A percentile compares a stretch with the other conserved stretches of the same genome.
Evolutionary conservation across 495 filamentous ascomycete genomes (phyloP).

Genomic region (Penicillium ucsense): DNA sequence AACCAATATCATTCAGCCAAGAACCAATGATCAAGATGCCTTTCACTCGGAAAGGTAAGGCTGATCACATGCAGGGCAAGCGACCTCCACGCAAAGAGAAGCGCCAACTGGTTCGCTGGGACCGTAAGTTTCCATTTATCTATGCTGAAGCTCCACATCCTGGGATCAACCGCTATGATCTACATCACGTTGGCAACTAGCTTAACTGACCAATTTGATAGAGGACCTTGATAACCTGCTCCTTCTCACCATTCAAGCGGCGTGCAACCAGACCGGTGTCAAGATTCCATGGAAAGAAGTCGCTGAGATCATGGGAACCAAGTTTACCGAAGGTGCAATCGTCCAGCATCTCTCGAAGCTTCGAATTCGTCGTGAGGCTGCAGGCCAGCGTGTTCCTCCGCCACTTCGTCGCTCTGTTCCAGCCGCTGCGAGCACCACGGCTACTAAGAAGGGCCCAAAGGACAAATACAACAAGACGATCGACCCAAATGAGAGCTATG

Average conservation of each 20-base stretch:
- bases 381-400: slow-evolving; percentile 28
- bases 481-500: too few species aligned
- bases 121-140: slow-evolving; percentile 20
- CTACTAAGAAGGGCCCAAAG: background rate
- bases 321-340: slow-evolving; percentile 34
- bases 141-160: background rate
- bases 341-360: slow-evolving; percentile 41
- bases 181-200: too few species aligned
- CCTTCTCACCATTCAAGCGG: slow-evolving; percentile 32
- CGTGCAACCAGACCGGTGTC: slow-evolving; percentile 24
- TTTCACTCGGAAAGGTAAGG: background rate
- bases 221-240: slow-evolving; percentile 34
- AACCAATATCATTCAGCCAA: background rate
- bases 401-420: slow-evolving; percentile 15
- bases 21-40: background rate
- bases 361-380: slow-evolving; percentile 20
- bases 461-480: too few species aligned
- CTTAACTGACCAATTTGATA: slow-evolving; percentile 9
- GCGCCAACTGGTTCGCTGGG: slow-evolving; percentile 37
- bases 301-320: slow-evolving; percentile 23
- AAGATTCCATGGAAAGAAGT: slow-evolving; percentile 34
- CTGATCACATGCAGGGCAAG: background rate
- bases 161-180: too few species aligned
- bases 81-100: slow-evolving; percentile 10
- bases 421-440: background rate